Base-by-base conservation (phyloP, 2,329 filamentous ascomycete species). In the Moelleriella libera region DNA sequence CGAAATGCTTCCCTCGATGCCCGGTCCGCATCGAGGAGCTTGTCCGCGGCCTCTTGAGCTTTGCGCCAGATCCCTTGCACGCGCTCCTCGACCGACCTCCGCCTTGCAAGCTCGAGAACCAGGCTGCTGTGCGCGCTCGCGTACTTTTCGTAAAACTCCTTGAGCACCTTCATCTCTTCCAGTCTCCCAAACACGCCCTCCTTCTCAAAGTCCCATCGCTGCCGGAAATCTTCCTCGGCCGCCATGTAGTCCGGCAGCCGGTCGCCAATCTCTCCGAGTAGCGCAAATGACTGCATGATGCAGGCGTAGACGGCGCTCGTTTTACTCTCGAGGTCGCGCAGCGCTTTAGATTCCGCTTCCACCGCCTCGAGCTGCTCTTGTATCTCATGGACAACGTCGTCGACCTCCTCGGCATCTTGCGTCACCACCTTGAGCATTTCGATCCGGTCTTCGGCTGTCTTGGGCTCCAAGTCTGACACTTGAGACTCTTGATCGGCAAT, bases 61-160 rank as follows among this genome's bases (percentile, higher is more conserved):
- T 89, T 88, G 50, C 77, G 78, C 58, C 88, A 83, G 30, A 94
- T 79, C 42, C 72, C 74, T 54, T 82, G 75, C 46, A 94, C 83
- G 52, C 84, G 81, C 32, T 83, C 78, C 57, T 92, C 85, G 37
- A 86, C 78, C 11, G 75, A 70, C 50, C 78, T 79, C 8, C 92
- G 76, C 29, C 92, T 74, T 46, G 84, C 83, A 5, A 88, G 83
- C 62, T 98, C 92, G 1, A 94, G 74, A 29, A 96, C 75, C 10
- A 98, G 69, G 21, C 83, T 81, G 54, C 88, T 84, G 59, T 98
- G 97, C 0, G 88, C 87, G 46, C 80, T 76, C 21, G 85, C 74
- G 57, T 97, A 98, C 14, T 83, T 82, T 51, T 90, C 84, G 63
- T 96, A 97, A 56, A 96, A 87, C n/a, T 78, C 71, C 9, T 80